phyloP scores from a whole-genome alignment of 2,329 filamentous ascomycete genomes.

The Claviceps quebecensis region DNA sequence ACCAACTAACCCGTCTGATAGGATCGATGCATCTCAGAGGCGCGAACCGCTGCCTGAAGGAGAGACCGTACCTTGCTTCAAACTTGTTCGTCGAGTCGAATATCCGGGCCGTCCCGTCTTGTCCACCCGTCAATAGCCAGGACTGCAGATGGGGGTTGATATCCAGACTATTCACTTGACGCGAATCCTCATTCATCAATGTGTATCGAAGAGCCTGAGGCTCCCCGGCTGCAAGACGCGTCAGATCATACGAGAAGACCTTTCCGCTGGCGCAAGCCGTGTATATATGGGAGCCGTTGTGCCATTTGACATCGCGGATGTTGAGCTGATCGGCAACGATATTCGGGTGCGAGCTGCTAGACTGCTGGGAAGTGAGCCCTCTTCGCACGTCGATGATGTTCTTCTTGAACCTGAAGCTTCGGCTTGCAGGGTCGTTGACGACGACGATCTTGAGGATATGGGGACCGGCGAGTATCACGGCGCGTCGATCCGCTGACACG shows the following conservation, averaged over 20 bases:
- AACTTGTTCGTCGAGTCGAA: conserved; percentile 42
- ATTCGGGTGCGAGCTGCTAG: conserved; percentile 26
- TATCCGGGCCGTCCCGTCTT: conserved; percentile 48
- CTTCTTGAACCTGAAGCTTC: conserved; percentile 31
- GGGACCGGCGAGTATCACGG: conserved; percentile 41
- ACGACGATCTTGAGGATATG: conserved; percentile 48
- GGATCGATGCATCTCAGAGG: conserved; percentile 25
- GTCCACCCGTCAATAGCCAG: conserved; percentile 47
- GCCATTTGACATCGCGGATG: conserved; percentile 49
- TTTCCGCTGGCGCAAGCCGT: conserved; percentile 51
- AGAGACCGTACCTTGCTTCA: conserved; percentile 33
- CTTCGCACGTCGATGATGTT: conserved; percentile 46
- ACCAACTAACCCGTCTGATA: conserved; percentile 52
- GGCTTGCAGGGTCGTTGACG: conserved; percentile 30
- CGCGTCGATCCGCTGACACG: conserved; percentile 39
- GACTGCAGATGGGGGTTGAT: conserved; percentile 46
- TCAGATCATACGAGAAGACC: conserved; percentile 50
- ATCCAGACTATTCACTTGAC: conserved; percentile 50
- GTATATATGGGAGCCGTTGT: conserved; percentile 39
- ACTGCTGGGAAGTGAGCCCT: conserved; percentile 36
- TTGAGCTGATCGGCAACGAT: conserved; percentile 42
- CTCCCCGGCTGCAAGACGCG: conserved; percentile 29
- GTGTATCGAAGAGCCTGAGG: conserved; percentile 38
- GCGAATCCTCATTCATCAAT: conserved; percentile 45
- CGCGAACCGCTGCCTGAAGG: conserved; percentile 33